phyloP scores from a whole-genome alignment of 2,329 filamentous ascomycete genomes.

The Fragosphaeria purpurea region DNA sequence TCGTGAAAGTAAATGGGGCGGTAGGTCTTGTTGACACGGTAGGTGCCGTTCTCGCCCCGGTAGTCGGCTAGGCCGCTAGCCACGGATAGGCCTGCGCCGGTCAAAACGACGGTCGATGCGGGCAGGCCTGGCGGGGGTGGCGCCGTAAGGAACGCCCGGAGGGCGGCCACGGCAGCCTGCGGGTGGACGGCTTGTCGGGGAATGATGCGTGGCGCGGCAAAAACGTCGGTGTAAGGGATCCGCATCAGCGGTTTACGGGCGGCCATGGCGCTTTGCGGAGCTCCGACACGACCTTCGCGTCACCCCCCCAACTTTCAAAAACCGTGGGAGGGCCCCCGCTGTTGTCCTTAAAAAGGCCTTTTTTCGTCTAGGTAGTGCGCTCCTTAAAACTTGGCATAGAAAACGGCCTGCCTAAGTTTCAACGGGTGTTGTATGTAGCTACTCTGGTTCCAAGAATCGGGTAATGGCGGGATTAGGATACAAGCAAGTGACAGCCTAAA shows the following conservation, averaged over 20 bases:
- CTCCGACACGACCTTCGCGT: too few relatives aligned
- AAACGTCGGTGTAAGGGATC: constrained; percentile 80
- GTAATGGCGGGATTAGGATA: too few relatives aligned
- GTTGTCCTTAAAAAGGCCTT: too few relatives aligned
- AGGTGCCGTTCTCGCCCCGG: constrained; percentile 79
- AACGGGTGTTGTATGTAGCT: too few relatives aligned
- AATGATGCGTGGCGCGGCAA: constrained; percentile 65
- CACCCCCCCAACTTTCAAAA: too few relatives aligned
- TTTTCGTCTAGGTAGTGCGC: too few relatives aligned
- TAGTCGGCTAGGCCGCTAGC: constrained; percentile 92
- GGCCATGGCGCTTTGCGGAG: constrained; percentile 9
- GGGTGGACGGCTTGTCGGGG: constrained; percentile 62
- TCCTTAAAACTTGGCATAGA: too few relatives aligned
- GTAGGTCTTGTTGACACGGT: constrained; percentile 82
- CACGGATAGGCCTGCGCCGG: constrained; percentile 87
- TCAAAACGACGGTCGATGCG: constrained; percentile 41
- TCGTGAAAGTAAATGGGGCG: constrained; percentile 90
- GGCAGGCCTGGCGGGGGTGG: constrained; percentile 41
- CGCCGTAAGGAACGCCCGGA: constrained; percentile 64
- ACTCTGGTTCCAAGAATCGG: too few relatives aligned
- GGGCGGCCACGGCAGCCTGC: constrained; percentile 63
- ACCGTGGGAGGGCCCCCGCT: too few relatives aligned
- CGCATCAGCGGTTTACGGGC: constrained; percentile 69
- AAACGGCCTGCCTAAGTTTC: too few relatives aligned
- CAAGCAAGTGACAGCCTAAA: too few relatives aligned